Evolutionary conservation across 164 flowering plant genomes (phyloP).

Genomic region (Litsea cubeba): DNA sequence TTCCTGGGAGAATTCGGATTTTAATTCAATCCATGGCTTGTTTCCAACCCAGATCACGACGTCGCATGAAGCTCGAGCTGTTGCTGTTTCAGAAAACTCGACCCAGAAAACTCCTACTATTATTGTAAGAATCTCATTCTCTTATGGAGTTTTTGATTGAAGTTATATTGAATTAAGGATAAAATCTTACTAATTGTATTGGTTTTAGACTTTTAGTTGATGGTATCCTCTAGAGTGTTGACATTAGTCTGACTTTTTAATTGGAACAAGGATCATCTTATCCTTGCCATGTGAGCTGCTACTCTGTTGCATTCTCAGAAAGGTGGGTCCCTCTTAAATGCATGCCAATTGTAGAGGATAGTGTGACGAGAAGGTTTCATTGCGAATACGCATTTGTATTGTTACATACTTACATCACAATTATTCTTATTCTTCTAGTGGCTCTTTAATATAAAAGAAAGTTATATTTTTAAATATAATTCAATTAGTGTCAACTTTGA

Average conservation of each 20-base stretch:
- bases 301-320: neutral
- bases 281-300: neutral
- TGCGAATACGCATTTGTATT: no score
- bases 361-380: no score
- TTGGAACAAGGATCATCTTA: neutral
- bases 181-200: neutral
- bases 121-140: neutral
- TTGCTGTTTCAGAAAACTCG: neutral
- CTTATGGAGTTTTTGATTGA: neutral
- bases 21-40: neutral
- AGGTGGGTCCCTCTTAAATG: no score
- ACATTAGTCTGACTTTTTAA: neutral
- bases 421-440: no score
- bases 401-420: no score
- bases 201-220: neutral
- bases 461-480: no score
- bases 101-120: neutral
- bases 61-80: constrained; percentile 3
- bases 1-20: neutral
- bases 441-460: no score
- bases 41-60: constrained; percentile 1
- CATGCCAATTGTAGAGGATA: no score
- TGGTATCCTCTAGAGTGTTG: neutral
- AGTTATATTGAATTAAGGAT: neutral
- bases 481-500: no score